Base-by-base conservation (phyloP, 805 yeast genomes). In the Candida xyloterini region DNA sequence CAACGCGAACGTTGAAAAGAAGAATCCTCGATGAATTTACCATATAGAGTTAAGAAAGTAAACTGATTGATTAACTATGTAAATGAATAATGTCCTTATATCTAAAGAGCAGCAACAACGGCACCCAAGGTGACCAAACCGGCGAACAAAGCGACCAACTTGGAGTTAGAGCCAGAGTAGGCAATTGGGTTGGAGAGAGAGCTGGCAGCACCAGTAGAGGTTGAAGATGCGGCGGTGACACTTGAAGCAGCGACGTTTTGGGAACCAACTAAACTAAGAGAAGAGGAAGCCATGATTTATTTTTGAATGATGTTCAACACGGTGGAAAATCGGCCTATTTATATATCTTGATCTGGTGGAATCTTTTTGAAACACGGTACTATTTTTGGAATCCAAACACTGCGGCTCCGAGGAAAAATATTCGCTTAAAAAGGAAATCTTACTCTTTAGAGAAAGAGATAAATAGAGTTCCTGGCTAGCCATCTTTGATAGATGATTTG, bases 1-100 rank as follows among this genome's bases (percentile, higher is more conserved):
- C 55, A 81, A 75, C 38, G 70, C 78, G 3, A 66, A 73, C 13
- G 54, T 70, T 2, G 79, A 74, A 35, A 62, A 62, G 41, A 67
- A 65, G 38, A 74, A 76, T 44, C 78, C 78, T 22, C 14, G 11
- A 10, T 20, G n/a, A 29, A 11, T 23, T 24, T 13, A 29, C 20
- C 4, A 18, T 18, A 18, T 18, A 18, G 20, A 18, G 20, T 18
- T 18, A 18, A 18, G 20, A 18, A 18, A 18, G 20, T 18, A 18
- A 18, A 18, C 21, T 38, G 36, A 33, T 34, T 39, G 27, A 25
- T 27, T 35, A 30, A 35, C 34, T 39, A 29, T 39, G 33, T 39
- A 33, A 33, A 28, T 27, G 24, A 21, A 18, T 4, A 18, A 5
- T 15, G 30, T 28, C 11, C 2, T n/a, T 32, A 13, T n/a, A 15